Evolutionary conservation across 1,139 yeast genomes (phyloP), one percentile per base, ranked within the genome.

Genomic region (Yamadazyma blattariae): DNA sequence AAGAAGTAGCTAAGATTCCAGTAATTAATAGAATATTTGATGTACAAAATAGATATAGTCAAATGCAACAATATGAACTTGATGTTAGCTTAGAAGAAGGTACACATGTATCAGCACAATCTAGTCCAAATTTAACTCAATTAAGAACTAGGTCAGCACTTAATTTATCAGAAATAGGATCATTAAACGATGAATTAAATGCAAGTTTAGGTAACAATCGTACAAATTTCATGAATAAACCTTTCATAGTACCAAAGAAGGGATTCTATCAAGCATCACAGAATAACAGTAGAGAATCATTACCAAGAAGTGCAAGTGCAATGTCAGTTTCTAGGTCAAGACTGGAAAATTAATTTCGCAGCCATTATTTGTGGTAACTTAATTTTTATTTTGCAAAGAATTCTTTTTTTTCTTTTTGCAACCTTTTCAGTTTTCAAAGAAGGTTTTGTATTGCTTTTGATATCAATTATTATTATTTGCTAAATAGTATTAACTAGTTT

Each of bases 61-160:
- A 36, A 29, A 35, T 48, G 33, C 38, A 38, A 16, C 56, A 51
- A 30, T 44, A 54, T 15, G 51, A 52, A n/a, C 32, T 50, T 16
- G 58, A 50, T 38, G 41, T 56, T 12, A 48, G 43, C 22, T 45
- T 65, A 39, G 72, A 65, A 44, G 71, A 63, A 43, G 72, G 71
- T 1, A 25, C 44, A 41, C n/a, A 45, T 46, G 22, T 38, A 41
- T 24, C 54, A 4, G 46, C 59, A 14, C 50, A 41, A 30, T 45
- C 46, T 6, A 40, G 41, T 22, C 54, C 49, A 2, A 45, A 47
- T 35, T 44, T 50, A 5, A 48, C 60, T 0, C 67, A 62, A 12
- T 54, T 70, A 16, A 50, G 76, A 30, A 70, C 76, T 0, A 46
- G 76, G 38, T 70, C 71, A 39, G 54, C 62, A 4, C 59, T 67